A percentile compares a stretch with the other conserved stretches of the same genome.
These are phyloP conservation scores for Arthrobotrys iridis DNA, from an alignment of 2,329 filamentous ascomycete species.

Conservation along the genomic window DNA sequence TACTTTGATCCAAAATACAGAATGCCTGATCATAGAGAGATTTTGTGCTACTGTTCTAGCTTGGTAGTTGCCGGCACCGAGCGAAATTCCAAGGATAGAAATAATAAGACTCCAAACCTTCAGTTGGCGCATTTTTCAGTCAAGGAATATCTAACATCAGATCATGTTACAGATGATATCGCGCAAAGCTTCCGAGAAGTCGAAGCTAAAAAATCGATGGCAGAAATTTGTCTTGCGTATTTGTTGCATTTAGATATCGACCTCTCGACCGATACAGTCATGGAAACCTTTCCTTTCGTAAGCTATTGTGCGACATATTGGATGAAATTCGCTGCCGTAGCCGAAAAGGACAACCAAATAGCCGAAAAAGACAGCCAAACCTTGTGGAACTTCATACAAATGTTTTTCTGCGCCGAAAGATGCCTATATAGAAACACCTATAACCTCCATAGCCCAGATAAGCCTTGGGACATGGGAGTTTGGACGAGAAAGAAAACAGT, in stretches of 20 bases:
- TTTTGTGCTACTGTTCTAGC: conserved; percentile 57
- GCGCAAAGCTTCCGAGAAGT: conserved; percentile 32
- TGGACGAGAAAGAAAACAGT: background rate
- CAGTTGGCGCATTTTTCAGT: conserved; percentile 60
- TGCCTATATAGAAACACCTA: conserved; percentile 15
- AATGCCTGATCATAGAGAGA: conserved; percentile 57
- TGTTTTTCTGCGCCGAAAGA: background rate
- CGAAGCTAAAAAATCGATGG: conserved; percentile 54
- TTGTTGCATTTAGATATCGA: conserved; percentile 51
- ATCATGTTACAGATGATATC: conserved; percentile 29
- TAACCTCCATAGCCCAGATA: background rate
- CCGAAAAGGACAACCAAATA: conserved; percentile 33
- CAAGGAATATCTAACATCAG: conserved; percentile 59
- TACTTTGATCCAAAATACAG: conserved; percentile 58
- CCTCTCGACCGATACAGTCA: background rate
- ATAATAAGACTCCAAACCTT: conserved; percentile 24
- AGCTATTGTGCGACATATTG: conserved; percentile 57
- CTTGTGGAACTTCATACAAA: background rate
- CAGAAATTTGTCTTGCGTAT: conserved; percentile 58
- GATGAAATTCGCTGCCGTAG: conserved; percentile 44
- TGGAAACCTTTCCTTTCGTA: conserved; percentile 53
- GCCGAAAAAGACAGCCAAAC: background rate
- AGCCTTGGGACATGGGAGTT: background rate
- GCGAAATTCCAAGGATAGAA: background rate
- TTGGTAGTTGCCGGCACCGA: conserved; percentile 54